A percentile compares a stretch with the other conserved stretches of the same genome.
Conservation (phyloP, 495 filamentous ascomycete species). For the Talaromyces nanjingensis region DNA sequence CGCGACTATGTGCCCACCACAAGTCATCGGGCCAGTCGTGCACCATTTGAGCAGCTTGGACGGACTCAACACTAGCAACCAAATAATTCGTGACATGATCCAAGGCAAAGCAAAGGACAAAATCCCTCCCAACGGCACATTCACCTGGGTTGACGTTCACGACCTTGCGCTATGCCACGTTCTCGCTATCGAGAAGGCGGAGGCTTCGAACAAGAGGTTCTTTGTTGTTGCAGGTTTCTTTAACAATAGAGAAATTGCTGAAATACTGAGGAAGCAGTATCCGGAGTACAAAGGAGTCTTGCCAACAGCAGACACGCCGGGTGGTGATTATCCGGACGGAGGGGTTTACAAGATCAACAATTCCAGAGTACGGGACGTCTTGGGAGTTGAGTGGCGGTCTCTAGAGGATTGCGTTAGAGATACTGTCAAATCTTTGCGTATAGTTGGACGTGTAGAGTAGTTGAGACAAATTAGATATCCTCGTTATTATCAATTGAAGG, state of each 20-base stretch:
- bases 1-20: constrained; percentile 60
- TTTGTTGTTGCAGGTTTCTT: constrained; percentile 60
- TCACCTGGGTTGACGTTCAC: constrained; percentile 61
- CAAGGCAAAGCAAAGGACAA: constrained; percentile 59
- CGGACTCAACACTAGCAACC: constrained; percentile 62
- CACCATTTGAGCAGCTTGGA: constrained; percentile 58
- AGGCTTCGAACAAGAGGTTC: constrained; percentile 63
- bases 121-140: constrained; percentile 48
- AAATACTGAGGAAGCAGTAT: constrained; percentile 57
- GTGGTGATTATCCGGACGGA: constrained; percentile 29
- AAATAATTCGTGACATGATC: constrained; percentile 46
- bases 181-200: constrained; percentile 56
- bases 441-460: constrained; percentile 22
- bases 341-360: constrained; percentile 46
- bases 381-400: constrained; percentile 50
- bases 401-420: constrained; percentile 51
- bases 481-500: too few species aligned
- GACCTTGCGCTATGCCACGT: constrained; percentile 69
- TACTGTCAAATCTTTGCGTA: constrained; percentile 46
- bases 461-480: neutral
- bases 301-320: constrained; percentile 37
- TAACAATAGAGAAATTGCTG: constrained; percentile 52
- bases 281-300: constrained; percentile 56
- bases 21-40: constrained; percentile 65
- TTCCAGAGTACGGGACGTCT: constrained; percentile 43